Evolutionary conservation across 2,329 filamentous ascomycete species (phyloP).

Genomic region (Arthrocladium fulminans): DNA sequence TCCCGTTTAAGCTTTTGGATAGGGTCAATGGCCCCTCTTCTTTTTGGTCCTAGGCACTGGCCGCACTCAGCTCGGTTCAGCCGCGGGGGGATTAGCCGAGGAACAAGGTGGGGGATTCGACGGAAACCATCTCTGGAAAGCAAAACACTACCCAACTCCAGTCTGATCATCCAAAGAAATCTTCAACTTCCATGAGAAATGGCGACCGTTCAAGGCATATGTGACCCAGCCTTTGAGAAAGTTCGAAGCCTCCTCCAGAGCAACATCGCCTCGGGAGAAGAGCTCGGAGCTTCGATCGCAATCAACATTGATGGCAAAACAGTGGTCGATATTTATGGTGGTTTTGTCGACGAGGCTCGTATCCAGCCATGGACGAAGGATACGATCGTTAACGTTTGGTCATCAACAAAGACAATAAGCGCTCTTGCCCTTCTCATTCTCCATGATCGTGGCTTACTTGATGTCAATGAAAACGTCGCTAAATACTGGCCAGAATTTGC

Average conservation of each 20-base stretch:
- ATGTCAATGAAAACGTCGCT: slow-evolving; percentile 31
- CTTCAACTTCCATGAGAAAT: too few relatives aligned
- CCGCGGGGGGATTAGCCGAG: too few relatives aligned
- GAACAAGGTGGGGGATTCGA: too few relatives aligned
- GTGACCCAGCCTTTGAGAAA: too few relatives aligned
- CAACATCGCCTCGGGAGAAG: slow-evolving; percentile 25
- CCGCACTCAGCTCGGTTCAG: too few relatives aligned
- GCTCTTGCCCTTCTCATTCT: slow-evolving; percentile 33
- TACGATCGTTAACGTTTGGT: slow-evolving; percentile 36
- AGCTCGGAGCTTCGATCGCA: slow-evolving; percentile 4
- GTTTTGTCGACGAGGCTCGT: slow-evolving; percentile 1
- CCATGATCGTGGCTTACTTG: slow-evolving; percentile 33
- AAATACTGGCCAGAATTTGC: slow-evolving; percentile 43
- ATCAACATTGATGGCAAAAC: slow-evolving; percentile 8
- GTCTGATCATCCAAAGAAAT: too few relatives aligned
- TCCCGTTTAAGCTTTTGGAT: too few relatives aligned
- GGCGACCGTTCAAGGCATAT: too few relatives aligned
- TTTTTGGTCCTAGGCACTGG: too few relatives aligned
- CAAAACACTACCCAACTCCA: too few relatives aligned
- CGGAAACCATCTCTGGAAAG: too few relatives aligned
- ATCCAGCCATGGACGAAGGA: slow-evolving; percentile 20
- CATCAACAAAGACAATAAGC: slow-evolving; percentile 33
- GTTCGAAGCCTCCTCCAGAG: slow-evolving; percentile 29
- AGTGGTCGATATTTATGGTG: slow-evolving; percentile 9
- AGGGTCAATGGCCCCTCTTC: too few relatives aligned